Conservation (phyloP, 2,329 filamentous ascomycete species). For the Aureobasidium zeae region DNA sequence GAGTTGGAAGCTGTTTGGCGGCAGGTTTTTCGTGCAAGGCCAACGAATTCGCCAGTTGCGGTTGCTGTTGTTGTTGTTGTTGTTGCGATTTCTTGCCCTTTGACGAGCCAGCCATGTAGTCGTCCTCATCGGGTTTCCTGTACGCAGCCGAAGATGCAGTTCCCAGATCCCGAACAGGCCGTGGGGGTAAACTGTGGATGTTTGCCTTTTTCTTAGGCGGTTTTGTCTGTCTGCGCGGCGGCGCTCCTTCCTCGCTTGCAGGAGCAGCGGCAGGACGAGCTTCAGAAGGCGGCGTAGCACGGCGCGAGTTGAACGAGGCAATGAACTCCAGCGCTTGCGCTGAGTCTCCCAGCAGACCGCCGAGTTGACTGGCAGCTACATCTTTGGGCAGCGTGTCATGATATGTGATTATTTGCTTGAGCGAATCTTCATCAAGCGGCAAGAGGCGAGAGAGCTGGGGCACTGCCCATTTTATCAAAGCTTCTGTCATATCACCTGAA, state of each 20-base stretch:
- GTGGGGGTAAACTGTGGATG: conserved; percentile 30
- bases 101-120: conserved; percentile 56
- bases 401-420: conserved; percentile 78
- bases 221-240: conserved; percentile 21
- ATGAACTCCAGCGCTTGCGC: conserved; percentile 65
- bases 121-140: conserved; percentile 68
- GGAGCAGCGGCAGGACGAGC: conserved; percentile 16
- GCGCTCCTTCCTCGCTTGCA: conserved; percentile 21
- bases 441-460: conserved; percentile 70
- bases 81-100: conserved; percentile 22
- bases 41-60: conserved; percentile 35
- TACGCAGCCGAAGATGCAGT: conserved; percentile 52
- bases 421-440: conserved; percentile 73
- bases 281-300: conserved; percentile 31
- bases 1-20: conserved; percentile 35
- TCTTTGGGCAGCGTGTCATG: conserved; percentile 64
- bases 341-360: conserved; percentile 79
- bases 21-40: conserved; percentile 45
- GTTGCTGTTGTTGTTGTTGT: too few species aligned
- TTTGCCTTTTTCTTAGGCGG: conserved; percentile 36
- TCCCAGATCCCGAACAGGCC: conserved; percentile 49
- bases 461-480: conserved; percentile 44
- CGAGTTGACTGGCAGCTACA: conserved; percentile 74
- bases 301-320: conserved; percentile 61
- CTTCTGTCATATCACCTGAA: conserved; percentile 23